These are phyloP conservation scores for Microsporum ferrugineum DNA, from an alignment of 2,329 filamentous ascomycete genomes.

Conservation along the genomic window DNA sequence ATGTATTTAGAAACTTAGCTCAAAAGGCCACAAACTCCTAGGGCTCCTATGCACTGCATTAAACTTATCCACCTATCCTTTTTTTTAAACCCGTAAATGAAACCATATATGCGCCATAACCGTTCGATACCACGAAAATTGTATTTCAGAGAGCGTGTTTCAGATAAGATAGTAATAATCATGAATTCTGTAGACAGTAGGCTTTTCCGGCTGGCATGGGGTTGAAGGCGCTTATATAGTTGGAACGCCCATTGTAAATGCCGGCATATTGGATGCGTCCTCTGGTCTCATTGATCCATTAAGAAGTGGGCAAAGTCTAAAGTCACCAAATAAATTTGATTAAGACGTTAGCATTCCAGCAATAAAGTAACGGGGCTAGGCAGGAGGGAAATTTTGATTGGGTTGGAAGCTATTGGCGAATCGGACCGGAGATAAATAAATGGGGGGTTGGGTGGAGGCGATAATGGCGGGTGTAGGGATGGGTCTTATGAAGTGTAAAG, in stretches of 20 bases:
- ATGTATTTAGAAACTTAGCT: neutral
- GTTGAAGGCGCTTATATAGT: neutral
- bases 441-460: neutral
- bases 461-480: neutral
- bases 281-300: conserved; percentile 65
- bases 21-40: neutral
- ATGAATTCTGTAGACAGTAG: neutral
- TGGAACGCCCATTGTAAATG: conserved; percentile 24
- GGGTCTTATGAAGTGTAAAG: too few relatives aligned
- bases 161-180: too few relatives aligned
- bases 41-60: neutral
- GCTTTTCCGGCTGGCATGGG: neutral
- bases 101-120: neutral
- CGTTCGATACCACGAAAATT: neutral
- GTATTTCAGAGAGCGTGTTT: neutral
- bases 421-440: too few relatives aligned
- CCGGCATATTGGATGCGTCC: conserved; percentile 35
- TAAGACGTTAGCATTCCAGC: conserved; percentile 12
- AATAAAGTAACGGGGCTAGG: neutral
- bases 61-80: neutral
- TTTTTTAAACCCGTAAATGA: neutral
- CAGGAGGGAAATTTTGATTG: neutral
- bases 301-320: conserved; percentile 68
- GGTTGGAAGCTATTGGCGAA: too few relatives aligned
- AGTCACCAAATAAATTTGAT: conserved; percentile 13